Evolutionary conservation across 2,329 filamentous ascomycete genomes (phyloP).

Genomic region (Hymenoscyphus salicellus): DNA sequence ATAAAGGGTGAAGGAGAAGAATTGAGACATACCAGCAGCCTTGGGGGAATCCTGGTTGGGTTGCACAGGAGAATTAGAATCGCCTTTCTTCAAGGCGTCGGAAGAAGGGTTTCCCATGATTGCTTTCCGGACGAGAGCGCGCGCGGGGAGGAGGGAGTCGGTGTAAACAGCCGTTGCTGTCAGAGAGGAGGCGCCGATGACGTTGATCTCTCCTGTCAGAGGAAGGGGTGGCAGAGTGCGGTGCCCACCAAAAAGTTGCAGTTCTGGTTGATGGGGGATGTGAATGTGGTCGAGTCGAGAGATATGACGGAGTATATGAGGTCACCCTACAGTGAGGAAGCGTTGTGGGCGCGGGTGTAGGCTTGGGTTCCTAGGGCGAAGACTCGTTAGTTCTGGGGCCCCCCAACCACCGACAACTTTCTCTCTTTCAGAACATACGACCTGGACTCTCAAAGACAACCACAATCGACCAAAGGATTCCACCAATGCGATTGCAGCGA

Average conservation of each 20-base stretch:
- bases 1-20: neutral
- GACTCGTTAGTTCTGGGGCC: neutral
- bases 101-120: slow-evolving; percentile 31
- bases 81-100: slow-evolving; percentile 26
- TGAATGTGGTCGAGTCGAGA: neutral
- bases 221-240: neutral
- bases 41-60: slow-evolving; percentile 21
- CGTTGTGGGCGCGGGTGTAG: neutral
- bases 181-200: neutral
- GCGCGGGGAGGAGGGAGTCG: slow-evolving; percentile 6
- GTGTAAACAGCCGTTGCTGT: slow-evolving; percentile 14
- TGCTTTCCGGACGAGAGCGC: slow-evolving; percentile 14
- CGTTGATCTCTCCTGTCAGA: too few relatives aligned
- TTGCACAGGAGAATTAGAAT: slow-evolving; percentile 29
- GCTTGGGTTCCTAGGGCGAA: neutral
- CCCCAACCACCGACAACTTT: neutral
- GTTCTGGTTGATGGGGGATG: neutral
- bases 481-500: neutral
- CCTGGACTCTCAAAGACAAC: neutral
- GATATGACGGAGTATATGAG: neutral
- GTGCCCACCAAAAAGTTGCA: neutral
- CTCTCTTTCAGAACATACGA: slow-evolving; percentile 1
- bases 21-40: slow-evolving; percentile 24
- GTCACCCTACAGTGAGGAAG: neutral
- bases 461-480: neutral